These are phyloP conservation scores for Metschnikowia baotianmanensis DNA, from an alignment of 805 yeast species.

Conservation along the genomic window DNA sequence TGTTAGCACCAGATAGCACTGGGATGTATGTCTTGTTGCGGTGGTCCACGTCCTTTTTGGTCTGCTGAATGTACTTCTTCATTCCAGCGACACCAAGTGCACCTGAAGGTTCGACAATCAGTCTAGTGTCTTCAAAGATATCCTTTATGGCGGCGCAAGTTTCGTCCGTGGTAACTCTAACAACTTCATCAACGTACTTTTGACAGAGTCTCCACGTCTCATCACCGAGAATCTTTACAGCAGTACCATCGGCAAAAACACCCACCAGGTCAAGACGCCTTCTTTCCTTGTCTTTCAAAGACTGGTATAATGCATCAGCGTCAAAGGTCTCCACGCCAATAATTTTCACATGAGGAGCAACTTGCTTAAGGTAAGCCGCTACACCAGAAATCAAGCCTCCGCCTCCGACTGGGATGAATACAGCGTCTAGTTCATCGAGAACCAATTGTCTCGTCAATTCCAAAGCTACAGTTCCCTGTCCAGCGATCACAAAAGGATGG, in stretches of 20 bases:
- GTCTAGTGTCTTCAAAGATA: slow-evolving; percentile 91
- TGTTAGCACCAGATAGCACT: slow-evolving; percentile 92
- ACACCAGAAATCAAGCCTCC: slow-evolving; percentile 95
- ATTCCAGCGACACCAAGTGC: slow-evolving; percentile 95
- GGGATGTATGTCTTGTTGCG: slow-evolving; percentile 73
- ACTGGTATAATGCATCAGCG: slow-evolving; percentile 86
- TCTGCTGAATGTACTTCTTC: slow-evolving; percentile 69
- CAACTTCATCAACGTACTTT: slow-evolving; percentile 84
- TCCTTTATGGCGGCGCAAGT: slow-evolving; percentile 96
- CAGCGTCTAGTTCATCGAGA: slow-evolving; percentile 72
- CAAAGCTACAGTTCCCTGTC: slow-evolving; percentile 97
- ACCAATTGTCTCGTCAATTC: slow-evolving; percentile 88
- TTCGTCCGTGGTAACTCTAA: slow-evolving; percentile 86
- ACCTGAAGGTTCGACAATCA: slow-evolving; percentile 95
- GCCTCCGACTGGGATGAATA: slow-evolving; percentile 94
- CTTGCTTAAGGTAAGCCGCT: slow-evolving; percentile 83
- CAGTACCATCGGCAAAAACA: slow-evolving; percentile 98
- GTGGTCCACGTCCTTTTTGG: slow-evolving; percentile 67
- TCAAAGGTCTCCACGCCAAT: slow-evolving; percentile 96
- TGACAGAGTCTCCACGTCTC: slow-evolving; percentile 84
- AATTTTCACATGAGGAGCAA: slow-evolving; percentile 96
- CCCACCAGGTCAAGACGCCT: slow-evolving; percentile 73
- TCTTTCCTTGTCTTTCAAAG: slow-evolving; percentile 55
- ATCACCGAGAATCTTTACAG: slow-evolving; percentile 84
- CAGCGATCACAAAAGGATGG: slow-evolving; percentile 97